A percentile compares a stretch with the other conserved stretches of the same genome.
These are phyloP conservation scores for Phytophthora rubi DNA, from an alignment of 352 stramenopile genomes.

Conservation along the genomic window DNA sequence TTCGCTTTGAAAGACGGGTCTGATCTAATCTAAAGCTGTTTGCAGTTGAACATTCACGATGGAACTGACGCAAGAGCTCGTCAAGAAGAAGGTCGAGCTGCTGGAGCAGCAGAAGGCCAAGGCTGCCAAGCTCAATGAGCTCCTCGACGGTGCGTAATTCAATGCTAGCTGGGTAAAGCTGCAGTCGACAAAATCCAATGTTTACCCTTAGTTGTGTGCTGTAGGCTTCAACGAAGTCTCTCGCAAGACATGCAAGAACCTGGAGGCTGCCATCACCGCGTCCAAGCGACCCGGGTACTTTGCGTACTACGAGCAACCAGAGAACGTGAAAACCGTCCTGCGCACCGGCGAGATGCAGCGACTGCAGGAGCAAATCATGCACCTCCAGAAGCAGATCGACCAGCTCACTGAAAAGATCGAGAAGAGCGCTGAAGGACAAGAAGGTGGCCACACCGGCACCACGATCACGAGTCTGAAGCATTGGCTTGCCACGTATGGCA, in stretches of 20 bases:
- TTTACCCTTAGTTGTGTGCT: background rate
- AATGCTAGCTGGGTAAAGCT: background rate
- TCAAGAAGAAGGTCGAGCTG: slow-evolving; percentile 82
- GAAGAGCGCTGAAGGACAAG: slow-evolving; percentile 17
- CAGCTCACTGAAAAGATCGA: slow-evolving; percentile 63
- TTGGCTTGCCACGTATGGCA: slow-evolving; percentile 75
- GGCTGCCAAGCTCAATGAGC: slow-evolving; percentile 60
- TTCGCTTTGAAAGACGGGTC: background rate
- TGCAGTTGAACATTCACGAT: slow-evolving; percentile 14
- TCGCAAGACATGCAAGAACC: slow-evolving; percentile 82
- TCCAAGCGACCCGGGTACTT: slow-evolving; percentile 82
- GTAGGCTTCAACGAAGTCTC: slow-evolving; percentile 77
- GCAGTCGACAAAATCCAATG: background rate
- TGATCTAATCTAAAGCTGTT: background rate
- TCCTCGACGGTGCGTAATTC: slow-evolving; percentile 51
- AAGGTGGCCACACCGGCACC: slow-evolving; percentile 9
- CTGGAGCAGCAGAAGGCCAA: slow-evolving; percentile 74
- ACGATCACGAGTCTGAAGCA: slow-evolving; percentile 72
- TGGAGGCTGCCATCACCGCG: slow-evolving; percentile 76
- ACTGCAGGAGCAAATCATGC: slow-evolving; percentile 61
- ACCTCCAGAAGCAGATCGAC: slow-evolving; percentile 78
- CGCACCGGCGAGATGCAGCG: slow-evolving; percentile 65
- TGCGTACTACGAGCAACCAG: slow-evolving; percentile 69
- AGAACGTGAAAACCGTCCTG: slow-evolving; percentile 59
- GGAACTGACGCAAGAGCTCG: slow-evolving; percentile 63